Evolutionary conservation across 1,284 basidiomycete genomes (phyloP).

Genomic region (Butyriboletus appendiculatus): DNA sequence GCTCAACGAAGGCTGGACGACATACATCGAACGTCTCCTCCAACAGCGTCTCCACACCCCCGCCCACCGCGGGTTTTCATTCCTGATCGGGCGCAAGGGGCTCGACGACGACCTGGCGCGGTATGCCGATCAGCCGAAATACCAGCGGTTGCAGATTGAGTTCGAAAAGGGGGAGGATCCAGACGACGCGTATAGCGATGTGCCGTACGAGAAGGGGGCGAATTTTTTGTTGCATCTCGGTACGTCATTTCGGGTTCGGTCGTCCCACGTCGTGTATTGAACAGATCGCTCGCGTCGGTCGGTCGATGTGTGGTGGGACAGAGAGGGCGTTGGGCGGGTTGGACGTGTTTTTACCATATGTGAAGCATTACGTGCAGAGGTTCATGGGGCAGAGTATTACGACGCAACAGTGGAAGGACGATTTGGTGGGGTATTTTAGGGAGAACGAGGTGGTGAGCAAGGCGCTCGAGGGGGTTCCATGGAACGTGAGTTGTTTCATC

Average conservation of each 20-base stretch:
- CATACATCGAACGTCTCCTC: conserved; percentile 89
- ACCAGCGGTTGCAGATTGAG: conserved; percentile 85
- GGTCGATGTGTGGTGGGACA: conserved; percentile 23
- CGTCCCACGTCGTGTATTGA: not conserved
- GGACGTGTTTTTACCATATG: conserved; percentile 84
- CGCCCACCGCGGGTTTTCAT: conserved; percentile 82
- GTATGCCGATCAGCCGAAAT: conserved; percentile 64
- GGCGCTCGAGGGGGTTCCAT: conserved; percentile 75
- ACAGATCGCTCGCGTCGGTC: not conserved
- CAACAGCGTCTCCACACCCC: conserved; percentile 75
- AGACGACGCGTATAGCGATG: conserved; percentile 76
- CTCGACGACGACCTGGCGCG: conserved; percentile 72
- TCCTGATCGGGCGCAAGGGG: conserved; percentile 73
- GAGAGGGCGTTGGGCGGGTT: conserved; percentile 87
- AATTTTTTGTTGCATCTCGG: conserved; percentile 73
- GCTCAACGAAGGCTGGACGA: conserved; percentile 95
- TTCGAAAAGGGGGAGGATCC: conserved; percentile 85
- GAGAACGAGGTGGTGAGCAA: conserved; percentile 59
- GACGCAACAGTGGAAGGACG: conserved; percentile 85
- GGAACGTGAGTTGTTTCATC: conserved; percentile 56
- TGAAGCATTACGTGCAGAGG: conserved; percentile 77
- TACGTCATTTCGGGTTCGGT: conserved; percentile 29
- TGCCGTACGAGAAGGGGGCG: conserved; percentile 78
- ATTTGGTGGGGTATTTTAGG: conserved; percentile 79
- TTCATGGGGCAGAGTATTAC: conserved; percentile 86